Evolutionary conservation across 108 stramenopile species (phyloP), one percentile per base, ranked within the genome.

Genomic region (Skeletonema potamos): DNA sequence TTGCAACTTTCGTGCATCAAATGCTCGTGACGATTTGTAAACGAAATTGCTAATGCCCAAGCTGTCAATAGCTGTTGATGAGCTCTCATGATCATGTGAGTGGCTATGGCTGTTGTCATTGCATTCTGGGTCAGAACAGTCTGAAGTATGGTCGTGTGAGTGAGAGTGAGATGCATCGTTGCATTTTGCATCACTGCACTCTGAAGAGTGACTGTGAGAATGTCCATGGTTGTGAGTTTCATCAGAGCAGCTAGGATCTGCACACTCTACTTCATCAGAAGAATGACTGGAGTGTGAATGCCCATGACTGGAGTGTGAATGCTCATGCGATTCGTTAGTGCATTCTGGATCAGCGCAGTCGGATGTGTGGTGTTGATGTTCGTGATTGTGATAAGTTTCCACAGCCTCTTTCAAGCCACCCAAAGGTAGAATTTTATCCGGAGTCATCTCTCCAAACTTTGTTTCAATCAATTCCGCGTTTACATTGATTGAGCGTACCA

Each of bases 11-110:
- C 80, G 55, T 28, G 86, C 67, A 44, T 95, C 73, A 71, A 98
- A 98, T 26, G 97, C 95, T 17, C 84, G 68, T 12, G 79, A 70
- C 9, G 82, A 69, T 59, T 89, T 87, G 84, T 98, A 98, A 0
- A 96, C 94, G 80, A 97, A 97, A 73, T 79, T 94, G 30, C 67
- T 62, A 55, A 97, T 96, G 4, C 92, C 92, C 32, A 95, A 79
- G 24, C 84, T 58, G 43, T 83, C 84, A 2, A 87, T 74, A n/a
- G 84, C 77, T 18, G 86, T 86, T 66, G 56, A 57, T 54, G 64
- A 60, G 3, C 29, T 18, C 39, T 59, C 36, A 63, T 85, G 82
- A 18, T 69, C 68, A 48, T 86, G 79, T 6, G 85, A 82, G 62
- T 91, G 86, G 62, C 54, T 60, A 39, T 80, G 79, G 10, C 62